A percentile compares a stretch with the other conserved stretches of the same genome.
Evolutionary conservation across 2,329 filamentous ascomycete genomes (phyloP).

Genomic region (Epichloe gansuensis): DNA sequence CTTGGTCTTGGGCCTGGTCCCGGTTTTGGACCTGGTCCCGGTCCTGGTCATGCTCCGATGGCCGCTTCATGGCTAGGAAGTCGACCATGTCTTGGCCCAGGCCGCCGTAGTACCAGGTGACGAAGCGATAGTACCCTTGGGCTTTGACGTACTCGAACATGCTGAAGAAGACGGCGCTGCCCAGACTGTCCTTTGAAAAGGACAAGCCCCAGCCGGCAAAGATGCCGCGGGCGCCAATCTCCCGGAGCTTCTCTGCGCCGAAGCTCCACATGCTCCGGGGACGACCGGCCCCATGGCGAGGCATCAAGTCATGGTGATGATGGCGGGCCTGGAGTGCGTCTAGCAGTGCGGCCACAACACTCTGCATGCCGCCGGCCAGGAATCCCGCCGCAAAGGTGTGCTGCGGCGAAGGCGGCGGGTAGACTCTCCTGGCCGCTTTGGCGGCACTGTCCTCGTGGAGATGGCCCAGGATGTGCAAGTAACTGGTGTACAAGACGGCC

Average conservation of each 20-base stretch:
- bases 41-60: constrained; percentile 14
- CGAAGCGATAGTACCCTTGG: constrained; percentile 56
- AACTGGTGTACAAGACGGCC: constrained; percentile 62
- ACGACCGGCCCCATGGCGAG: constrained; percentile 25
- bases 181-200: constrained; percentile 55
- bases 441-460: constrained; percentile 51
- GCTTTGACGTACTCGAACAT: constrained; percentile 66
- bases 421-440: constrained; percentile 45
- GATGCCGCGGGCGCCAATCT: constrained; percentile 58
- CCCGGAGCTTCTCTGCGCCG: constrained; percentile 46
- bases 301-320: constrained; percentile 40
- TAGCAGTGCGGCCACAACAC: constrained; percentile 57
- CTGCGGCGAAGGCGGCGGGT: constrained; percentile 50
- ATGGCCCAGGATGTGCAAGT: constrained; percentile 53
- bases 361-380: constrained; percentile 56
- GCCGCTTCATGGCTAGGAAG: constrained; percentile 33
- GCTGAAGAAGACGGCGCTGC: constrained; percentile 60
- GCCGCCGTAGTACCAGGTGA: constrained; percentile 56
- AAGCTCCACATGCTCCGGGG: constrained; percentile 62
- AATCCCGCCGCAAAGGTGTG: constrained; percentile 60
- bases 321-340: constrained; percentile 66
- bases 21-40: no score
- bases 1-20: constrained; percentile 6
- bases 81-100: constrained; percentile 39
- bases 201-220: constrained; percentile 62